Base-by-base conservation (phyloP, 2,329 filamentous ascomycete species). In the Ophidiomyces ophidiicola region DNA sequence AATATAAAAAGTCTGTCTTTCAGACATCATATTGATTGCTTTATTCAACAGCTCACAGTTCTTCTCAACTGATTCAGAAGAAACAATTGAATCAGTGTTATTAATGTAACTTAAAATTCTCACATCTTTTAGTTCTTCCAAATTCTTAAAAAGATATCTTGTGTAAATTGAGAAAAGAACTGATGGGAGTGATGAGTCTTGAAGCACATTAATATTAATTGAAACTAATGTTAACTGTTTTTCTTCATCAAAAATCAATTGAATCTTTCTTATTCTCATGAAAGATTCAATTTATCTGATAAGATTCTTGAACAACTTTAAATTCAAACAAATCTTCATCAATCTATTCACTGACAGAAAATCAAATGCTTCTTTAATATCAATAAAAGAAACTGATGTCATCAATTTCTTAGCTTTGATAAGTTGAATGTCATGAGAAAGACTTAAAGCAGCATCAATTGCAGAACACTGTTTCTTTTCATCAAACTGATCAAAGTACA, bases 401-500 rank as follows among this genome's bases (percentile, higher is more conserved):
- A 24, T 14, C 12, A 23, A n/a, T 7, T 26, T 26, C 6, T 36
- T 11, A 33, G 11, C 23, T 33, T 39, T 33, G 10, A 8, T 17
- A 12, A 33, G 32, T n/a, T n/a, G n/a, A n/a, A n/a, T n/a, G n/a
- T n/a, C n/a, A n/a, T n/a, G n/a, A n/a, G n/a, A n/a, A n/a, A n/a
- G n/a, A n/a, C n/a, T n/a, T n/a, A n/a, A n/a, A n/a, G n/a, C n/a
- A n/a, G n/a, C n/a, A n/a, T n/a, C 29, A 12, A 39, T 33, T 10
- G 36, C 36, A 14, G 36, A 39, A 17, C 18, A 29, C 24, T 39
- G 18, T n/a, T 21, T 23, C 15, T 19, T 32, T 11, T 24, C 29
- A 14, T 29, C 29, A 12, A 39, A 29, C 29, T 39, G 28, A 33
- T 39, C 36, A 39, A 32, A n/a, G 18, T 39, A 33, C 17, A 39